phyloP scores from a whole-genome alignment of 352 stramenopile species.

The Phytopythium oedochilum region DNA sequence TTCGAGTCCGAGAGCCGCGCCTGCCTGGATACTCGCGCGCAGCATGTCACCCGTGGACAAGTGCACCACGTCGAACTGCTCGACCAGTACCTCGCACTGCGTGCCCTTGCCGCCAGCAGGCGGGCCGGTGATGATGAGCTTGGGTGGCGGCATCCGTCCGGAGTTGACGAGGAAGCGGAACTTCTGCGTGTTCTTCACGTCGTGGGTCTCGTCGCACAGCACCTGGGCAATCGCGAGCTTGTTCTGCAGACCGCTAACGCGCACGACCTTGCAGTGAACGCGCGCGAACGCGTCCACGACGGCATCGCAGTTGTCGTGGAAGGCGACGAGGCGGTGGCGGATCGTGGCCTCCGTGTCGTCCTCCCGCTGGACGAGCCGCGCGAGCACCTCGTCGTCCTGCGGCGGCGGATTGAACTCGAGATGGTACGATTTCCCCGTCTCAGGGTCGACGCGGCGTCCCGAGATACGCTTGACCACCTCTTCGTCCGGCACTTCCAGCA shows the following conservation, averaged over 20 bases:
- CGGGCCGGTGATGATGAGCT: constrained; percentile 87
- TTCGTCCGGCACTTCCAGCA: constrained; percentile 93
- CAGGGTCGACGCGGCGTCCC: constrained; percentile 93
- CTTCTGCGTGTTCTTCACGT: constrained; percentile 37
- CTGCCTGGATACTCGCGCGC: constrained; percentile 76
- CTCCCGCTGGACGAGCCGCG: constrained; percentile 80
- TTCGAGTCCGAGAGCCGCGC: constrained; percentile 51
- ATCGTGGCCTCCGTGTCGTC: constrained; percentile 93
- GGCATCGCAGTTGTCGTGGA: constrained; percentile 69
- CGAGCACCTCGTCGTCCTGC: constrained; percentile 51
- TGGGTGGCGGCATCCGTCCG: constrained; percentile 55
- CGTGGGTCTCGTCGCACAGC: constrained; percentile 26
- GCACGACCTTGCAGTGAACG: constrained; percentile 23
- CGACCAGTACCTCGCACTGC: constrained; percentile 90
- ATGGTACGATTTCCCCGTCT: constrained; percentile 94
- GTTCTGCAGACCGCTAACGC: constrained; percentile 42
- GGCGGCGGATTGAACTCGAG: constrained; percentile 95
- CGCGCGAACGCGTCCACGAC: constrained; percentile 38
- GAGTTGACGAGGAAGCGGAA: constrained; percentile 29
- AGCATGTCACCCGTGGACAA: constrained; percentile 92
- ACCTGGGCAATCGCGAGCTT: constrained; percentile 33
- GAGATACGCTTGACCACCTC: constrained; percentile 95
- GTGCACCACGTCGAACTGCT: constrained; percentile 88
- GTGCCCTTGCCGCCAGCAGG: constrained; percentile 93
- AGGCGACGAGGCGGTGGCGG: constrained; percentile 83